phyloP scores from a whole-genome alignment of 73 alveolate species.

The Tetrahymena elliotti region DNA sequence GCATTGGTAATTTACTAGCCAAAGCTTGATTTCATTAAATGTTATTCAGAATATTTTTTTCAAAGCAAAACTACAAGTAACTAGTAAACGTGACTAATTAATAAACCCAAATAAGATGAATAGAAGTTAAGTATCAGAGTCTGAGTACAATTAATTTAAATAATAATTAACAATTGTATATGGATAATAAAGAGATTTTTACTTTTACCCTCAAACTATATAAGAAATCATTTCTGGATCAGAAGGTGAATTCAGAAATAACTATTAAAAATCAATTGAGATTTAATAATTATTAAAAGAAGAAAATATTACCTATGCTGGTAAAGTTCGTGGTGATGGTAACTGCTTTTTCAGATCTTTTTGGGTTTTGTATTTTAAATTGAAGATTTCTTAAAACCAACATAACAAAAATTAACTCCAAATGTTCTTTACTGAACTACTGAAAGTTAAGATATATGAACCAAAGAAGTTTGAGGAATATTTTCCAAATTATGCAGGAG shows the following conservation, averaged over 20 bases:
- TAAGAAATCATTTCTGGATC: background rate
- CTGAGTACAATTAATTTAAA: background rate
- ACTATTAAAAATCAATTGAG: background rate
- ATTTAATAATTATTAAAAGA: background rate
- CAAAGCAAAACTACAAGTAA: too few species aligned
- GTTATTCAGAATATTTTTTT: too few species aligned
- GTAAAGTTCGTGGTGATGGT: background rate
- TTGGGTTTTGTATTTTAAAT: background rate
- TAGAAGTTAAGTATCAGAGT: background rate
- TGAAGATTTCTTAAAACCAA: background rate
- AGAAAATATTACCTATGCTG: background rate
- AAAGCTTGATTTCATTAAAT: too few species aligned
- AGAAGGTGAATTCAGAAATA: background rate
- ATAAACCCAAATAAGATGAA: too few species aligned
- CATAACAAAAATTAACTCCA: background rate
- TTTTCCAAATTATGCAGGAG: background rate
- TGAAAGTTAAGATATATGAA: background rate
- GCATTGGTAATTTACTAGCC: too few species aligned
- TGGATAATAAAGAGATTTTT: background rate
- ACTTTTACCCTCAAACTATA: background rate
- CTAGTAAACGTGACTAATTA: too few species aligned
- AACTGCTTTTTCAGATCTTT: background rate
- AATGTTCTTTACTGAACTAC: background rate
- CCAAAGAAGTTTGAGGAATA: background rate
- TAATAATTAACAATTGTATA: background rate